phyloP scores from a whole-genome alignment of 495 filamentous ascomycete genomes.

The Corynascus novoguineensis region DNA sequence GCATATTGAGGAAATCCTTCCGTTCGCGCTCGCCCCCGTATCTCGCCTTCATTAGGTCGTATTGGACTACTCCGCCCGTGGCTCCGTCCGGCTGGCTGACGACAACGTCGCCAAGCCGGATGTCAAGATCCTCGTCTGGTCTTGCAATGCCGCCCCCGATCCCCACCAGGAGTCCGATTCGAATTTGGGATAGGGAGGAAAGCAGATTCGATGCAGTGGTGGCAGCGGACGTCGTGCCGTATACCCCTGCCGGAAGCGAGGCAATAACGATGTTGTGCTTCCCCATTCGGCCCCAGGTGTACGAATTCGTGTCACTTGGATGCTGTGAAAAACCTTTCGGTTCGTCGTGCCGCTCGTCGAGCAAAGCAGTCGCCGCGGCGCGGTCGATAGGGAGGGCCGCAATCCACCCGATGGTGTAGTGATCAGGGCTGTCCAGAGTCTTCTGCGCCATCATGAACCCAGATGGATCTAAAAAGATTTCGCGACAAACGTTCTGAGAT shows the following conservation, averaged over 20 bases:
- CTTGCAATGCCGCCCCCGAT: conserved; percentile 41
- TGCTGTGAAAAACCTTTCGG: conserved; percentile 2
- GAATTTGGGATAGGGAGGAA: conserved; percentile 36
- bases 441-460: background rate
- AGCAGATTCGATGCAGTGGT: conserved; percentile 30
- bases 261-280: conserved; percentile 43
- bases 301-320: conserved; percentile 35
- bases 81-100: conserved; percentile 28
- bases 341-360: conserved; percentile 36
- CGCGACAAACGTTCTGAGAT: background rate
- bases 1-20: conserved; percentile 24
- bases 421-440: conserved; percentile 18
- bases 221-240: conserved; percentile 35
- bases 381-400: conserved; percentile 44
- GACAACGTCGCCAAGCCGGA: background rate
- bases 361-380: conserved; percentile 40
- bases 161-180: conserved; percentile 43
- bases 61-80: conserved; percentile 35
- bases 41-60: conserved; percentile 31
- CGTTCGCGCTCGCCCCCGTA: conserved; percentile 15
- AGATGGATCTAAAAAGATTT: background rate
- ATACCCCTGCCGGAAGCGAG: conserved; percentile 6
- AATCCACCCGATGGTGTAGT: conserved; percentile 48
- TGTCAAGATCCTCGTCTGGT: conserved; percentile 29
- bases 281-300: conserved; percentile 40